These are phyloP conservation scores for Globisporangium perplexum DNA, from an alignment of 352 stramenopile genomes.

Conservation along the genomic window DNA sequence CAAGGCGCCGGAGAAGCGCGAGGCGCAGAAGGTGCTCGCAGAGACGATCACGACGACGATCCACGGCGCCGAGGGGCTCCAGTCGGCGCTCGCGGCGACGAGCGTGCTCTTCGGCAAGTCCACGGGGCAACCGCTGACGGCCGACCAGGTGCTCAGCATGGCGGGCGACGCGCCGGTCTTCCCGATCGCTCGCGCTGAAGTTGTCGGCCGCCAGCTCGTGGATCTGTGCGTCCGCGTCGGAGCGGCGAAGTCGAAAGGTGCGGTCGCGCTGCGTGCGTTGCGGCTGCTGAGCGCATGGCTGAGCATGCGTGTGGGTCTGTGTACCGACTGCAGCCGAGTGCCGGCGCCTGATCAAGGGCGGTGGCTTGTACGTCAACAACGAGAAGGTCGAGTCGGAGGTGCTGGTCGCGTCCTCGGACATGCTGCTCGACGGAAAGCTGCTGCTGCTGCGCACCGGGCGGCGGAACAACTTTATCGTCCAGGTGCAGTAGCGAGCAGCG, in stretches of 20 bases:
- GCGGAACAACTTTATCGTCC: slow-evolving; percentile 80
- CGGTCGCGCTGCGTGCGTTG: neutral
- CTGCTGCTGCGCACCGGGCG: slow-evolving; percentile 66
- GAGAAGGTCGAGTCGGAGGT: slow-evolving; percentile 58
- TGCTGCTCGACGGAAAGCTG: slow-evolving; percentile 60
- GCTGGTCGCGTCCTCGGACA: slow-evolving; percentile 24
- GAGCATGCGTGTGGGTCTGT: neutral
- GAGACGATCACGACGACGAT: slow-evolving; percentile 90
- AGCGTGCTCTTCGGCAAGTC: slow-evolving; percentile 67
- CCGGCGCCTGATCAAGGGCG: slow-evolving; percentile 93
- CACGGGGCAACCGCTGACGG: slow-evolving; percentile 34
- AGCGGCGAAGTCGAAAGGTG: slow-evolving; percentile 90
- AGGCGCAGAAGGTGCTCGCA: slow-evolving; percentile 62
- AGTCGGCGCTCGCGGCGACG: slow-evolving; percentile 53
- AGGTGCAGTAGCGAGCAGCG: slow-evolving; percentile 25
- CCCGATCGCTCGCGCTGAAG: slow-evolving; percentile 33
- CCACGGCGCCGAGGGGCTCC: slow-evolving; percentile 86
- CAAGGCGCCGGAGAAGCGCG: slow-evolving; percentile 74
- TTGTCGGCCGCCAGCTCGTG: slow-evolving; percentile 75
- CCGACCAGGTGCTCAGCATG: slow-evolving; percentile 62
- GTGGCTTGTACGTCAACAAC: slow-evolving; percentile 94
- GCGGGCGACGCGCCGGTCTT: slow-evolving; percentile 56
- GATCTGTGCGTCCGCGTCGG: slow-evolving; percentile 90
- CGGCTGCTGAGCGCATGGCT: neutral
- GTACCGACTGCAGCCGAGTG: slow-evolving; percentile 75